phyloP scores from a whole-genome alignment of 164 flowering plant species.

The Macadamia tetraphylla region DNA sequence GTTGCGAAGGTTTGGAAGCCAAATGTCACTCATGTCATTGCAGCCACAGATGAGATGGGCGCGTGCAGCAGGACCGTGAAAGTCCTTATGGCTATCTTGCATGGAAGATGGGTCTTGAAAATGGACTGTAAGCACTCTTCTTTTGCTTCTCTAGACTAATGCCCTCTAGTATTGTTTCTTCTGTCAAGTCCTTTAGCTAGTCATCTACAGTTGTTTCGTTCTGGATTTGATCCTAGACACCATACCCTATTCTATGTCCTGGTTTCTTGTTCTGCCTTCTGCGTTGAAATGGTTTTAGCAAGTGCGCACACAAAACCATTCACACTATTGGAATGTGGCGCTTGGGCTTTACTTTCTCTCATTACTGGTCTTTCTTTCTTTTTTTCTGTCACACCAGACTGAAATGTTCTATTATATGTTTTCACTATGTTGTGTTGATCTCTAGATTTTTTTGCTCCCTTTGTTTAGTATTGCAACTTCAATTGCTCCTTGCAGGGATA shows the following conservation, averaged over 20 bases:
- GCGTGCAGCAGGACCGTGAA: conserved; percentile 55
- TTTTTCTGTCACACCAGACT: too few relatives aligned
- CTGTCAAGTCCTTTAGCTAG: background rate
- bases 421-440: background rate
- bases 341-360: too few relatives aligned
- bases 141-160: background rate
- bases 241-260: too few relatives aligned
- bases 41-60: conserved; percentile 51
- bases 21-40: conserved; percentile 62
- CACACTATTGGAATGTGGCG: too few relatives aligned
- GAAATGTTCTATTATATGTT: background rate
- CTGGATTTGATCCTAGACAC: too few relatives aligned
- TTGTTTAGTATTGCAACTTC: background rate
- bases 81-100: conserved; percentile 59
- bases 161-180: background rate
- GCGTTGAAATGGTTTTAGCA: too few relatives aligned
- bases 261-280: too few relatives aligned
- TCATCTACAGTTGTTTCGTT: background rate
- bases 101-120: conserved; percentile 56
- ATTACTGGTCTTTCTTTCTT: too few relatives aligned
- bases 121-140: conserved; percentile 45
- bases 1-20: conserved; percentile 44
- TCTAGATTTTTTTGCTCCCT: background rate
- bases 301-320: too few relatives aligned
- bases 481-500: conserved; percentile 39